Base-by-base conservation (phyloP, 1,139 yeast species). In the Protomyces gravidus region DNA sequence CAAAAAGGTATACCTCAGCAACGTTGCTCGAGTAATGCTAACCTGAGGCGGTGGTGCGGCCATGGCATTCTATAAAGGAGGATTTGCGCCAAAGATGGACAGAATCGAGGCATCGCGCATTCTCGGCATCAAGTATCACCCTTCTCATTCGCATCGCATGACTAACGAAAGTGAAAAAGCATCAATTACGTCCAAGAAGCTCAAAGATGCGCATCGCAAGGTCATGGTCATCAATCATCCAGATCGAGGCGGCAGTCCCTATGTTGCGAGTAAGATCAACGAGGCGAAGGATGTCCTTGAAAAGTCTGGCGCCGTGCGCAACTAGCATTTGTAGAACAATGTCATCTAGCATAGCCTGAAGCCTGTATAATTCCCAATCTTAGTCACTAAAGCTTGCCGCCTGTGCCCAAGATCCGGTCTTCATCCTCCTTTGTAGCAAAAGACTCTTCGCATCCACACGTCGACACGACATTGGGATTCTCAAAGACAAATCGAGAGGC, bases 381-480 rank as follows among this genome's bases (percentile, higher is more conserved):
- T n/a, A n/a, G 17, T 13, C 23, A 11, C 17, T 23, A 45, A n/a
- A 45, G 23, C 30, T 45, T 45, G 47, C 30, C 47, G 15, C 47
- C 47, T 19, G n/a, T 17, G 66, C 74, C 1, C 69, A 69, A 55
- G 67, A 69, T 5, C 64, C 72, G 7, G 61, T 68, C 19, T 55
- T 55, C 39, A 15, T 46, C 50, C 11, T 46, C 50, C 36, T 26
- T 42, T 7, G 53, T 60, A 19, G 50, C 42, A 28, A 92, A 92
- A 5, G 96, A 88, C 75, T 92, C 98, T 61, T 97, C 98, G 73
- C 98, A 92, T 17, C 98, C 98, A 74, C 98, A 92, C 59, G 96
- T 87, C 33, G 97, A 97, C 76, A 90, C 92, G 51, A 95, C 86
- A 73, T 92, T 92, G 63, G 98, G 98, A 72, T 92, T 92, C 73